Conservation (phyloP, 345 rosid genomes). For the Mercurialis annua region DNA sequence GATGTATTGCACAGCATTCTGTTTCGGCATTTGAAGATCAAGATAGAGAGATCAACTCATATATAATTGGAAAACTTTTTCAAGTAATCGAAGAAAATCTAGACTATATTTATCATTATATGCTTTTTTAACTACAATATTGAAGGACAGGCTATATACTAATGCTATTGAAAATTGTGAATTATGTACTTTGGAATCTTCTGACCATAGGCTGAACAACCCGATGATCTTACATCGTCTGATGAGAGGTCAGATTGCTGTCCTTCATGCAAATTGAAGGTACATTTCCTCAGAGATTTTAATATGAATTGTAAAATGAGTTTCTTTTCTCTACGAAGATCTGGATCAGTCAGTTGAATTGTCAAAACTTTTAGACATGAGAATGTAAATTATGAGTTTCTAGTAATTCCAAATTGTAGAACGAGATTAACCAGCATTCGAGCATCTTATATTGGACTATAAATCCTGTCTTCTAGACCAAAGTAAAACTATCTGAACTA, state of each 20-base stretch:
- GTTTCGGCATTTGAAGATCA: slow-evolving; percentile 51
- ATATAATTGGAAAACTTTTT: slow-evolving; percentile 40
- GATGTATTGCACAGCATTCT: slow-evolving; percentile 70
- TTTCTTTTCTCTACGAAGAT: background rate
- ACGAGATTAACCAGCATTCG: background rate
- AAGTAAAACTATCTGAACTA: background rate
- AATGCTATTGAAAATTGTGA: slow-evolving; percentile 14
- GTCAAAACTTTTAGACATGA: background rate
- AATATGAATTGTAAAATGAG: background rate
- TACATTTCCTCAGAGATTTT: slow-evolving; percentile 20
- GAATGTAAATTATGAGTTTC: background rate
- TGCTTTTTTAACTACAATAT: slow-evolving; percentile 17
- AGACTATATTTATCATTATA: slow-evolving; percentile 9
- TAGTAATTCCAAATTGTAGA: background rate
- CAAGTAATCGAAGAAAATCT: slow-evolving; percentile 48
- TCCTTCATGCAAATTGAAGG: slow-evolving; percentile 68
- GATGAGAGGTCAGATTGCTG: slow-evolving; percentile 42
- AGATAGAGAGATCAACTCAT: slow-evolving; percentile 50
- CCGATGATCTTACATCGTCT: slow-evolving; percentile 31
- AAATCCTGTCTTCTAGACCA: background rate
- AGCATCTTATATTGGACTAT: background rate
- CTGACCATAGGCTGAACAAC: slow-evolving; percentile 43
- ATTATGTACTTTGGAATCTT: slow-evolving; percentile 19
- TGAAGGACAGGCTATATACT: slow-evolving; percentile 13
- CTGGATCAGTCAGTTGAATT: background rate